Evolutionary conservation across 352 stramenopile species (phyloP).

Genomic region (Pythium insidiosum): DNA sequence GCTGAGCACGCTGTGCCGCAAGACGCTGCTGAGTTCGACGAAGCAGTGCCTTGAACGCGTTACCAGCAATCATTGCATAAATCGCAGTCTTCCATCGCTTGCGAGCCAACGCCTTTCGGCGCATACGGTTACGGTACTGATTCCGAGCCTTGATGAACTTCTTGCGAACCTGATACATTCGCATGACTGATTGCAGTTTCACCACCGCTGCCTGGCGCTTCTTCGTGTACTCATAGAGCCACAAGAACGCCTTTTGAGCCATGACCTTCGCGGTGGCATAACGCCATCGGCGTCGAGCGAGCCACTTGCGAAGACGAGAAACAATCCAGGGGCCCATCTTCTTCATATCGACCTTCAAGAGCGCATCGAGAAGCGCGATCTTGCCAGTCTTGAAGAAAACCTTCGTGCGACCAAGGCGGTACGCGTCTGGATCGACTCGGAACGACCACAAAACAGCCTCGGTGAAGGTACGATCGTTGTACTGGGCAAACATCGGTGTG

Average conservation of each 20-base stretch:
- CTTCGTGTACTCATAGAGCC: slow-evolving; percentile 66
- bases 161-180: slow-evolving; percentile 82
- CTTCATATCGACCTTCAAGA: slow-evolving; percentile 87
- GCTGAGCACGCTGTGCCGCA: slow-evolving; percentile 7
- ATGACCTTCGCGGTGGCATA: slow-evolving; percentile 83
- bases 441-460: slow-evolving; percentile 88
- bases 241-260: slow-evolving; percentile 73
- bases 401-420: slow-evolving; percentile 83
- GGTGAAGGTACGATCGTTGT: slow-evolving; percentile 84
- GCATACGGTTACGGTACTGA: slow-evolving; percentile 48
- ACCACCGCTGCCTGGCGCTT: slow-evolving; percentile 68
- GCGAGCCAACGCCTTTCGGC: slow-evolving; percentile 52
- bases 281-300: slow-evolving; percentile 75
- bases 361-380: slow-evolving; percentile 80
- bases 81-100: slow-evolving; percentile 73
- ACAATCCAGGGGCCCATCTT: slow-evolving; percentile 87
- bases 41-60: slow-evolving; percentile 66
- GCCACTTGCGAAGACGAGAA: slow-evolving; percentile 74
- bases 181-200: slow-evolving; percentile 80
- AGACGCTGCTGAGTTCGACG: slow-evolving; percentile 40
- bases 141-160: slow-evolving; percentile 71
- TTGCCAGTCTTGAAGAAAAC: slow-evolving; percentile 92
- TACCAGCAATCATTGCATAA: slow-evolving; percentile 47
- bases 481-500: slow-evolving; percentile 69
- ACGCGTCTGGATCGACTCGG: slow-evolving; percentile 77